A percentile compares a stretch with the other conserved stretches of the same genome.
Evolutionary conservation across 495 filamentous ascomycete genomes (phyloP).

Genomic region (Entonaema liquescens): DNA sequence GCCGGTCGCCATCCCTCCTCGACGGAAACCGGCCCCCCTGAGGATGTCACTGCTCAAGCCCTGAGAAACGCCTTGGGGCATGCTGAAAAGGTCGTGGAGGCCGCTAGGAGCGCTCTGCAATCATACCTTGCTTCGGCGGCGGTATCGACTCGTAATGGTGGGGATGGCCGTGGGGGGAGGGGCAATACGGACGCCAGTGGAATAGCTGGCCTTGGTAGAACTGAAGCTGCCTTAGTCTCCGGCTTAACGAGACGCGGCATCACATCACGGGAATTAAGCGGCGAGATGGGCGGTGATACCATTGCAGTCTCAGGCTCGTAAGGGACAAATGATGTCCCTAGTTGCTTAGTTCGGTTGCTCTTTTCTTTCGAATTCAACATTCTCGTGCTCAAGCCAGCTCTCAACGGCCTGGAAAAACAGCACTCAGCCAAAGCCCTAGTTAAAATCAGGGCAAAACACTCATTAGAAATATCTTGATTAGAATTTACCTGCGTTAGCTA

Average conservation of each 20-base stretch:
- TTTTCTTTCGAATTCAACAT: conserved; percentile 39
- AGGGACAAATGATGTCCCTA: neutral
- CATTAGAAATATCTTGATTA: conserved; percentile 8
- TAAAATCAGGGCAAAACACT: conserved; percentile 12
- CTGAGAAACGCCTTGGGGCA: conserved; percentile 48
- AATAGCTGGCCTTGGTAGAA: conserved; percentile 2
- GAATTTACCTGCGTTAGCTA: conserved; percentile 23
- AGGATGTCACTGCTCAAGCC: conserved; percentile 43
- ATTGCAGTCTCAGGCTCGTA: conserved; percentile 12
- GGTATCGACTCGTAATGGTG: neutral
- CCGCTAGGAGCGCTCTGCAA: conserved; percentile 46
- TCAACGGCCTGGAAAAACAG: conserved; percentile 30
- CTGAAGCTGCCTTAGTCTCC: conserved; percentile 2
- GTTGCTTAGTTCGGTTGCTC: neutral
- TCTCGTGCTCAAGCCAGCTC: conserved; percentile 23
- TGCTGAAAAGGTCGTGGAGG: conserved; percentile 53
- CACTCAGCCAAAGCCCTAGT: conserved; percentile 7
- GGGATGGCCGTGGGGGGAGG: neutral
- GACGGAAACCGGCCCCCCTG: conserved; percentile 7
- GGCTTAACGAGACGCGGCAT: conserved; percentile 50
- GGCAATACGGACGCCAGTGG: neutral
- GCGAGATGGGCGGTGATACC: conserved; percentile 65
- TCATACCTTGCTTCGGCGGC: conserved; percentile 41
- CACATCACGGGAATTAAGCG: conserved; percentile 59
- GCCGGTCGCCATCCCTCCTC: neutral